Percentiles rank a stretch among this genome's conserved stretches.
Evolutionary conservation across 345 rosid genomes (phyloP).

Genomic region (Linum tenue): DNA sequence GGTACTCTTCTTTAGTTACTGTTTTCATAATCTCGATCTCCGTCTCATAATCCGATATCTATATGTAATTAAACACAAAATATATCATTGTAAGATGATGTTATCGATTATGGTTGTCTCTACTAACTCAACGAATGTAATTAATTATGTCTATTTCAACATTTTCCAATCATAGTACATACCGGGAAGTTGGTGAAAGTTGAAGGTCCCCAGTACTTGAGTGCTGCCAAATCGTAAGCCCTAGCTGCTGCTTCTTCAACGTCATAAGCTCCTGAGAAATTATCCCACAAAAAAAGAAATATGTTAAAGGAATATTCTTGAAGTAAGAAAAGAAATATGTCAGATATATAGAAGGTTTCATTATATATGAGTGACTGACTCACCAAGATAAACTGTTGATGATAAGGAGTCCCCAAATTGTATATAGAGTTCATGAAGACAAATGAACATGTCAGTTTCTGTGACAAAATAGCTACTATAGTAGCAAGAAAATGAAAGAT

Average conservation of each 20-base stretch:
- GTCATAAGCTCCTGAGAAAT: conserved; percentile 49
- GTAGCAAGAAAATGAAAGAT: conserved; percentile 10
- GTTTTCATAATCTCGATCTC: conserved; percentile 55
- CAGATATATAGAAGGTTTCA: not conserved
- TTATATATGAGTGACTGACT: conserved; percentile 7
- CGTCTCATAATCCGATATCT: conserved; percentile 45
- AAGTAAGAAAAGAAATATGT: not conserved
- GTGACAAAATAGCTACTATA: too few relatives aligned
- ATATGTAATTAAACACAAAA: conserved; percentile 1
- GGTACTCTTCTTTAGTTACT: conserved; percentile 52
- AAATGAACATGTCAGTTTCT: too few relatives aligned
- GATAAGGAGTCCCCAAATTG: conserved; percentile 6
- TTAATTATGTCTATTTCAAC: not conserved
- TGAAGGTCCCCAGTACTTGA: too few relatives aligned
- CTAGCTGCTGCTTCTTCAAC: conserved; percentile 69
- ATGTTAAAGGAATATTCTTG: conserved; percentile 3
- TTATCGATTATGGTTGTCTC: not conserved
- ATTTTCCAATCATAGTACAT: not conserved
- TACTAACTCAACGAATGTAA: not conserved
- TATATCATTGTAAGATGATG: not conserved
- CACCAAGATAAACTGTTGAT: conserved; percentile 53
- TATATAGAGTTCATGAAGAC: conserved; percentile 6
- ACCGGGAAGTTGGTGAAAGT: conserved; percentile 56
- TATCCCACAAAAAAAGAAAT: not conserved
- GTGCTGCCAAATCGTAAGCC: conserved; percentile 33